These are phyloP conservation scores for Talaromyces islandicus DNA, from an alignment of 2,329 filamentous ascomycete genomes.

Conservation along the genomic window DNA sequence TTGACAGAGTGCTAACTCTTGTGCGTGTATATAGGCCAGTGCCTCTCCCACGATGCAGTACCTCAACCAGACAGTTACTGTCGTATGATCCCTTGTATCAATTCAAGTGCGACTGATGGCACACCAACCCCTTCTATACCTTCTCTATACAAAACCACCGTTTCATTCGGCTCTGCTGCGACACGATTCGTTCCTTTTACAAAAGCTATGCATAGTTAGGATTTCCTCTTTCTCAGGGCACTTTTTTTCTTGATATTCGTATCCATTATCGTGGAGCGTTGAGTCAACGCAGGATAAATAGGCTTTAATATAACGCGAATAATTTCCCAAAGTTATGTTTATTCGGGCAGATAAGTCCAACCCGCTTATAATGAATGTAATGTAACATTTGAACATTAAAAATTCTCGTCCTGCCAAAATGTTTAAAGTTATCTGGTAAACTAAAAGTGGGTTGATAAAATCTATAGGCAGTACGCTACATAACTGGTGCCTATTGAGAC, in stretches of 20 bases:
- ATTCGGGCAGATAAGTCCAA: neutral
- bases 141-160: neutral
- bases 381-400: neutral
- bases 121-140: neutral
- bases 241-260: neutral
- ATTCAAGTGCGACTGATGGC: neutral
- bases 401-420: too few species aligned
- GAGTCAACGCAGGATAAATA: neutral
- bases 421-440: too few species aligned
- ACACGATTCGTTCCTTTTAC: neutral
- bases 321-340: neutral
- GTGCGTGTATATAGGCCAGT: constrained; percentile 14
- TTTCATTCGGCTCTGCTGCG: neutral
- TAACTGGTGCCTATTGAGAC: too few species aligned
- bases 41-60: constrained; percentile 18
- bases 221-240: neutral
- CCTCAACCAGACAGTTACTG: constrained; percentile 19
- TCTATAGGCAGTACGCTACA: too few species aligned
- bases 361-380: neutral
- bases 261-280: neutral
- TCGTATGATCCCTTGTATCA: constrained; percentile 12
- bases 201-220: neutral
- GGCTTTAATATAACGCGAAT: neutral
- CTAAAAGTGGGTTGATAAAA: too few species aligned
- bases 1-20: neutral